phyloP scores from a whole-genome alignment of 2,329 filamentous ascomycete genomes.

The Penicillium sp. region DNA sequence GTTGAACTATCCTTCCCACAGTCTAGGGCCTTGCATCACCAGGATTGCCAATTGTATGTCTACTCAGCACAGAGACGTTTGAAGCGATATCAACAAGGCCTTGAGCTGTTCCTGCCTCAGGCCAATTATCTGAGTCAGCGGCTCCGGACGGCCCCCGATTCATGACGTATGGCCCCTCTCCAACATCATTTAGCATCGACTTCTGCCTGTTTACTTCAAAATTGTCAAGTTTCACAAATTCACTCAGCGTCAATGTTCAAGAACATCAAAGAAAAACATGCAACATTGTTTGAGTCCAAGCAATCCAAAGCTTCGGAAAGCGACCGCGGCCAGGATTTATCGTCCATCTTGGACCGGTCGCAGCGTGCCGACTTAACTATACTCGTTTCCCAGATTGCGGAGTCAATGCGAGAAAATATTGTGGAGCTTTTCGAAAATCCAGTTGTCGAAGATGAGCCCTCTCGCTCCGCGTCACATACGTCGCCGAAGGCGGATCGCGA shows the following conservation, averaged over 20 bases:
- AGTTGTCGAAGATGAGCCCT: constrained; percentile 1
- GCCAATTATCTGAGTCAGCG: constrained; percentile 4
- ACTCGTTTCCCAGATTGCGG: constrained; percentile 39
- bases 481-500: constrained; percentile 3
- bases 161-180: constrained; percentile 11
- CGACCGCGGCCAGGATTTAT: constrained; percentile 40
- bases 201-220: not conserved
- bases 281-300: constrained; percentile 28
- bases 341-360: constrained; percentile 40
- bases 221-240: not conserved
- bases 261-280: constrained; percentile 34
- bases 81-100: not conserved
- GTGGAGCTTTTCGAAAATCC: constrained; percentile 38
- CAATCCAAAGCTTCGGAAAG: constrained; percentile 22
- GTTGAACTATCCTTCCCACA: not conserved
- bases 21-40: not conserved
- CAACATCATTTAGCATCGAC: not conserved
- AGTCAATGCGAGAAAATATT: constrained; percentile 41
- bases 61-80: not conserved
- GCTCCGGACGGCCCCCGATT: not conserved
- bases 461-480: not conserved
- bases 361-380: constrained; percentile 44
- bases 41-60: not conserved
- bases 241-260: constrained; percentile 29
- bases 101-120: constrained; percentile 2